These are phyloP conservation scores for Rhodotorula graminis DNA, from an alignment of 768 basidiomycete species.

Conservation along the genomic window DNA sequence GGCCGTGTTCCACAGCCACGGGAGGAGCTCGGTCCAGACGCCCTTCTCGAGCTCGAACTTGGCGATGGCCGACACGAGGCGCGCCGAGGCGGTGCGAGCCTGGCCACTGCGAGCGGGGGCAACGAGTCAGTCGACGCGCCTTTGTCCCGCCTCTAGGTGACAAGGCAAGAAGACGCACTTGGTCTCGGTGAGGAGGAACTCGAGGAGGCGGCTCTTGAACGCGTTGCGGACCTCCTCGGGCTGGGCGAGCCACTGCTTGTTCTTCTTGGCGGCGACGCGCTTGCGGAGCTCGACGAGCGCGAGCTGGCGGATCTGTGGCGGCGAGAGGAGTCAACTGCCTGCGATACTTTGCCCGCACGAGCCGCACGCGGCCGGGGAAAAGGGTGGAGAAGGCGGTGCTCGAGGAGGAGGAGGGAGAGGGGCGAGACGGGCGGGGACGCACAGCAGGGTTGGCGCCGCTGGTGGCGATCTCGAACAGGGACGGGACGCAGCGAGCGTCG, in stretches of 20 bases:
- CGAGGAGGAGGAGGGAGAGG: not conserved
- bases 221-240: slow-evolving; percentile 64
- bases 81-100: slow-evolving; percentile 86
- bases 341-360: not conserved
- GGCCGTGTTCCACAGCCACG: slow-evolving; percentile 76
- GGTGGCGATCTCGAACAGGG: slow-evolving; percentile 78
- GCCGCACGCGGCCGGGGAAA: not conserved
- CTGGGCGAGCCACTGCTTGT: slow-evolving; percentile 73
- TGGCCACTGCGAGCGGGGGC: slow-evolving; percentile 52
- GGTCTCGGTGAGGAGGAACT: slow-evolving; percentile 69
- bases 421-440: slow-evolving; percentile 47
- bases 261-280: slow-evolving; percentile 73
- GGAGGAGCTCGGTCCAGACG: slow-evolving; percentile 80
- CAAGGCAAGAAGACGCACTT: slow-evolving; percentile 55
- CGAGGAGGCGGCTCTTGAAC: slow-evolving; percentile 78
- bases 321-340: not conserved
- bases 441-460: slow-evolving; percentile 79
- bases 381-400: not conserved
- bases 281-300: slow-evolving; percentile 95
- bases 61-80: slow-evolving; percentile 88
- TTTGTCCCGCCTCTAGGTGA: no score
- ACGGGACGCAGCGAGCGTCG: slow-evolving; percentile 80
- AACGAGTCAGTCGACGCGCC: no score
- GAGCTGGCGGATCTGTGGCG: slow-evolving; percentile 79
- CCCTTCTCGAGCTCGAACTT: slow-evolving; percentile 63